phyloP scores from a whole-genome alignment of 495 filamentous ascomycete genomes.

The Massariosphaeria phaeospora region DNA sequence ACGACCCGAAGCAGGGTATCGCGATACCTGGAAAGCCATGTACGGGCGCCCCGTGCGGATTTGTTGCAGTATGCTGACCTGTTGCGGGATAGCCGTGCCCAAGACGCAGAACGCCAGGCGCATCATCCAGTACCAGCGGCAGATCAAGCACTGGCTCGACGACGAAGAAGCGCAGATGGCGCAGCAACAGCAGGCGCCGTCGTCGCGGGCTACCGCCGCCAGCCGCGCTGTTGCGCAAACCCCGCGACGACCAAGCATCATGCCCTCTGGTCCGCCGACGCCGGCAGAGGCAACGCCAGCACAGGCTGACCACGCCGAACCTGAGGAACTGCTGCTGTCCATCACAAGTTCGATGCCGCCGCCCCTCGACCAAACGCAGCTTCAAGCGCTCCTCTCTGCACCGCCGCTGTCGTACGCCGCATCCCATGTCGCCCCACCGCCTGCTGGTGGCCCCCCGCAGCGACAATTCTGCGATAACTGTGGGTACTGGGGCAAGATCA shows the following conservation, averaged over 20 bases:
- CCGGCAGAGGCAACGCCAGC: constrained; percentile 21
- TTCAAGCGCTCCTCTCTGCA: constrained; percentile 62
- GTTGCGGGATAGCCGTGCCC: not conserved
- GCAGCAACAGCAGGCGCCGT: constrained; percentile 5
- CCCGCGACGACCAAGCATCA: not conserved
- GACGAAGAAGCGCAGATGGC: constrained; percentile 32
- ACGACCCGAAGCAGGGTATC: constrained; percentile 65
- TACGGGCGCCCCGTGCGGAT: not conserved
- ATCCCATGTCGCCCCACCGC: constrained; percentile 57
- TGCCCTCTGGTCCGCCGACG: constrained; percentile 18
- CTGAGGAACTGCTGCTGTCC: constrained; percentile 11
- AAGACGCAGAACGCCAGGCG: constrained; percentile 27
- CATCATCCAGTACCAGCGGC: constrained; percentile 25
- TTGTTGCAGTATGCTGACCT: not conserved
- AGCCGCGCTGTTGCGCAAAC: not conserved
- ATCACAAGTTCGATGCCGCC: constrained; percentile 15
- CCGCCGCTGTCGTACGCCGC: constrained; percentile 77
- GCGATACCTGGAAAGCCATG: constrained; percentile 48
- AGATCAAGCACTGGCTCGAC: constrained; percentile 30
- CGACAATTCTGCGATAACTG: constrained; percentile 81
- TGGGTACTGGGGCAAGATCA: constrained; percentile 85
- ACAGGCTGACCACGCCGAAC: not conserved
- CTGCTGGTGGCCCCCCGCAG: constrained; percentile 46
- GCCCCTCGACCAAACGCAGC: constrained; percentile 40
- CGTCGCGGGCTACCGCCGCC: not conserved